phyloP scores from a whole-genome alignment of 1,139 yeast genomes.

The Saccharomycopsis hybrid region DNA sequence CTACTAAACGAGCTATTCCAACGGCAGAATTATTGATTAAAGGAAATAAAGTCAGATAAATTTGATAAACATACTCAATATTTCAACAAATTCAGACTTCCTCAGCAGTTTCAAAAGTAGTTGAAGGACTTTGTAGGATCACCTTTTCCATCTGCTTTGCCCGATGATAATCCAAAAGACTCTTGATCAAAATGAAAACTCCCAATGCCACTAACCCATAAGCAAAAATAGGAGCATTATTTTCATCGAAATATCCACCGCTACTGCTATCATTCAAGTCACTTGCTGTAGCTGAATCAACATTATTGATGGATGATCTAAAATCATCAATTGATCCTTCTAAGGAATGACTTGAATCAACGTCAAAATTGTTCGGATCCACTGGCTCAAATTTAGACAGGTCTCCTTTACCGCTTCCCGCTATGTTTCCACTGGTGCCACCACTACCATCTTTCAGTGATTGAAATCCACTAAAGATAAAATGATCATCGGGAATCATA shows the following conservation, averaged over 20 bases:
- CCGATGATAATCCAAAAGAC: constrained; percentile 62
- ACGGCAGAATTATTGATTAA: no score
- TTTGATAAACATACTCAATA: background rate
- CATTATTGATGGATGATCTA: constrained; percentile 35
- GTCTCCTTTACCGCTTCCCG: constrained; percentile 26
- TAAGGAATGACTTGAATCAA: constrained; percentile 34
- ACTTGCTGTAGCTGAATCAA: constrained; percentile 25
- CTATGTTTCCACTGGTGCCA: constrained; percentile 32
- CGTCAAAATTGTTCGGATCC: constrained; percentile 51
- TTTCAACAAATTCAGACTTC: constrained; percentile 18
- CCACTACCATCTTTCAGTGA: constrained; percentile 27
- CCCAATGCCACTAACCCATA: constrained; percentile 65
- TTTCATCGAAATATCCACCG: constrained; percentile 18
- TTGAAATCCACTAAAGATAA: constrained; percentile 25
- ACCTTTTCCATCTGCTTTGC: constrained; percentile 73
- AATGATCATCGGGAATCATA: constrained; percentile 54
- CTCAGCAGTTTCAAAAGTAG: constrained; percentile 10
- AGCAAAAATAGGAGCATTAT: constrained; percentile 34
- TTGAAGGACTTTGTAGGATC: constrained; percentile 45
- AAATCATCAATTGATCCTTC: constrained; percentile 45
- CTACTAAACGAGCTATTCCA: no score
- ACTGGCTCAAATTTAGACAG: constrained; percentile 41
- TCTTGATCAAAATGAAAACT: constrained; percentile 53
- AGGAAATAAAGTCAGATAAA: no score
- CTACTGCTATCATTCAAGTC: constrained; percentile 1